A percentile compares a stretch with the other conserved stretches of the same genome.
phyloP scores from a whole-genome alignment of 2,329 filamentous ascomycete species.

The Periconia sp. region DNA sequence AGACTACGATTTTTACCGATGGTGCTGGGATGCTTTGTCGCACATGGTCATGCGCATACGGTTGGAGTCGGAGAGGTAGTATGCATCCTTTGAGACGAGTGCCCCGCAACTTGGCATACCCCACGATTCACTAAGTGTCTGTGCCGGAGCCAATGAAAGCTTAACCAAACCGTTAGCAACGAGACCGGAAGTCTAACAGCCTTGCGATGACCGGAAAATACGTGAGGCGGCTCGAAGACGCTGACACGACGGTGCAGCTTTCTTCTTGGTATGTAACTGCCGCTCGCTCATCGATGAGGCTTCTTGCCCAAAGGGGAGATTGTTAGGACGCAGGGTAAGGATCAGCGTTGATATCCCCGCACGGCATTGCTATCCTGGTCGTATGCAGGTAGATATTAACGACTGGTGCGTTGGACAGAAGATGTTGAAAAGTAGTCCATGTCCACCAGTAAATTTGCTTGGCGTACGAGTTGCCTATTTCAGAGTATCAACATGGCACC shows the following conservation, averaged over 20 bases:
- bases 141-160: slow-evolving; percentile 7
- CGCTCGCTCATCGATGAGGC: no score
- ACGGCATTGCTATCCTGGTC: no score
- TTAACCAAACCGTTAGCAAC: not conserved
- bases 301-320: no score
- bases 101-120: slow-evolving; percentile 17
- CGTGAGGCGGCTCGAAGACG: not conserved
- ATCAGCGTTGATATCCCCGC: no score
- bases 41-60: slow-evolving; percentile 2
- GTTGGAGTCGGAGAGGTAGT: not conserved
- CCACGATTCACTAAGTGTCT: slow-evolving; percentile 9
- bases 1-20: slow-evolving; percentile 10
- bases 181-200: not conserved
- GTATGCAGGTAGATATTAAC: no score
- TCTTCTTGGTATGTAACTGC: no score
- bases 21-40: slow-evolving; percentile 4
- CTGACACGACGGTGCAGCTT: no score
- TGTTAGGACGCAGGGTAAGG: no score
- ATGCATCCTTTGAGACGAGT: not conserved
- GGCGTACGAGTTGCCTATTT: not conserved
- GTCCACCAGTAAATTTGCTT: not conserved
- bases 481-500: slow-evolving; percentile 1
- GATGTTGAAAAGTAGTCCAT: no score
- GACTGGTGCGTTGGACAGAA: no score
- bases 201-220: slow-evolving; percentile 4